Conservation (phyloP, 2,329 filamentous ascomycete species). For the Ophiostoma quercus region DNA sequence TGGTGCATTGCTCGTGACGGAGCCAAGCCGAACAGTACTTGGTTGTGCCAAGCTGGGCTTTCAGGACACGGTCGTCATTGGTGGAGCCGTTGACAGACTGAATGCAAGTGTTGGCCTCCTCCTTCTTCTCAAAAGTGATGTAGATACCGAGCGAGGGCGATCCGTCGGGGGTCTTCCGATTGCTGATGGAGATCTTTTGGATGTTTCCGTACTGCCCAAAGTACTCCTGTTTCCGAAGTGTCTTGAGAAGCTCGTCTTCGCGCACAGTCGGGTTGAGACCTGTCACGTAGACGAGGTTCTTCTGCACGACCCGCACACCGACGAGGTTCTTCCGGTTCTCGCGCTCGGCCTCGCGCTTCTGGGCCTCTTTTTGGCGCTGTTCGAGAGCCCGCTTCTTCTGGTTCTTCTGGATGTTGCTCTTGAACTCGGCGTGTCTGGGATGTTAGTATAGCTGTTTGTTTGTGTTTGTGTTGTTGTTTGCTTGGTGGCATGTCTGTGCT, state of each 20-base stretch:
- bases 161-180: conserved; percentile 70
- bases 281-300: conserved; percentile 97
- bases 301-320: conserved; percentile 92
- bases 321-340: conserved; percentile 94
- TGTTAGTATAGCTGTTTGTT: conserved; percentile 9
- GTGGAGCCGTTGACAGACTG: conserved; percentile 84
- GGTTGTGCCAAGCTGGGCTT: conserved; percentile 79
- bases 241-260: conserved; percentile 88
- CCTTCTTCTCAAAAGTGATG: conserved; percentile 91
- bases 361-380: conserved; percentile 84
- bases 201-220: conserved; percentile 99
- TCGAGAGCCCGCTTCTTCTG: conserved; percentile 84
- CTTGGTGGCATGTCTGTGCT: background rate
- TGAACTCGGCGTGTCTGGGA: conserved; percentile 65
- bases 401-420: conserved; percentile 76
- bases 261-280: conserved; percentile 86
- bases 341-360: conserved; percentile 93
- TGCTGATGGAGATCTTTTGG: conserved; percentile 97
- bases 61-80: conserved; percentile 80
- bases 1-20: conserved; percentile 88
- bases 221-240: conserved; percentile 82
- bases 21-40: conserved; percentile 98
- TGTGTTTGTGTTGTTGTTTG: background rate
- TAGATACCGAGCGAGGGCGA: conserved; percentile 93
- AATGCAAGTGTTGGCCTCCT: conserved; percentile 86